phyloP scores from a whole-genome alignment of 2,329 filamentous ascomycete species.

The Lithohypha guttulata region DNA sequence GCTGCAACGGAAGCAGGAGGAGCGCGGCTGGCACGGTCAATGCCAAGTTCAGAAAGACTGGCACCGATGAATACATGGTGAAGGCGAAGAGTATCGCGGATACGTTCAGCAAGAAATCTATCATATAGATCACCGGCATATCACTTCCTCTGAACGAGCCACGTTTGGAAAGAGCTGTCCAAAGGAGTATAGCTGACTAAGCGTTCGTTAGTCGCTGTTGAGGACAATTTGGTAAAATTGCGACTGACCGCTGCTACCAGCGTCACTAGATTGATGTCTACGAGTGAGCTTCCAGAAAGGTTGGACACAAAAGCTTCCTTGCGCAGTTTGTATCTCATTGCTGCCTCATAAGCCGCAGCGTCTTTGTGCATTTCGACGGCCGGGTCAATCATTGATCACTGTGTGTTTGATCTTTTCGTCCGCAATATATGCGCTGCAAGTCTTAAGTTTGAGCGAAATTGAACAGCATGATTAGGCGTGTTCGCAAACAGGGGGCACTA shows the following conservation, averaged over 20 bases:
- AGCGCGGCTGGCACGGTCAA: constrained; percentile 61
- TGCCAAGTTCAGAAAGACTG: constrained; percentile 63
- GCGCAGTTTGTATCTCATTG: constrained; percentile 64
- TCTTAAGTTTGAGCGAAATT: too few species aligned
- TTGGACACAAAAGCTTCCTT: constrained; percentile 96
- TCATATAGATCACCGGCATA: constrained; percentile 52
- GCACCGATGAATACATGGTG: constrained; percentile 69
- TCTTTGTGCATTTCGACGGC: constrained; percentile 6
- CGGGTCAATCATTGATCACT: too few species aligned
- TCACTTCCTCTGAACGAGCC: constrained; percentile 75
- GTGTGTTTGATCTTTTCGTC: too few species aligned
- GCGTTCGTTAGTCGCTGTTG: constrained; percentile 18
- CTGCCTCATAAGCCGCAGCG: constrained; percentile 3
- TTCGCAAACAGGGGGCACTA: too few species aligned
- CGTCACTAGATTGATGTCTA: constrained; percentile 79
- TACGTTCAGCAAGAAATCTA: constrained; percentile 84
- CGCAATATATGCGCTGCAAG: too few species aligned
- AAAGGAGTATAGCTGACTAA: constrained; percentile 71
- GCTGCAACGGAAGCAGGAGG: constrained; percentile 29
- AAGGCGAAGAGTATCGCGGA: constrained; percentile 70
- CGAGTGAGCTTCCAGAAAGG: constrained; percentile 68
- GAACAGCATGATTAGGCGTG: too few species aligned
- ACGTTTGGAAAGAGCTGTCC: constrained; percentile 77
- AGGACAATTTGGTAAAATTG: not conserved
- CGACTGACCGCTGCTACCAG: constrained; percentile 68